Evolutionary conservation across 1,139 yeast genomes (phyloP).

Genomic region (Hansenula sp.): DNA sequence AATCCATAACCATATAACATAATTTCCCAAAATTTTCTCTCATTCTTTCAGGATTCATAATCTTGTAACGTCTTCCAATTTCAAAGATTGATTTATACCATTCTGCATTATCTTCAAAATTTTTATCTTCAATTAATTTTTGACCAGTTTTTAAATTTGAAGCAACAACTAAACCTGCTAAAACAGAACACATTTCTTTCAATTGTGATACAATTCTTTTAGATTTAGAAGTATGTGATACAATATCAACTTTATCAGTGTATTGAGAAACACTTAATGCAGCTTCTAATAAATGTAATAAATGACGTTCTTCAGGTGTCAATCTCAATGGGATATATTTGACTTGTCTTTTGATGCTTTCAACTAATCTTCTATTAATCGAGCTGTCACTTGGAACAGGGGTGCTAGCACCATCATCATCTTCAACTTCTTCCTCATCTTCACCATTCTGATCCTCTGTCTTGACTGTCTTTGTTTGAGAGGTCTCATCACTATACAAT

Average conservation of each 20-base stretch:
- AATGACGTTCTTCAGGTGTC: slow-evolving; percentile 60
- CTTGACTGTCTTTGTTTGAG: slow-evolving; percentile 3
- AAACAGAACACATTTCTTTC: slow-evolving; percentile 67
- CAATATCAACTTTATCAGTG: slow-evolving; percentile 68
- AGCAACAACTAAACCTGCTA: slow-evolving; percentile 71
- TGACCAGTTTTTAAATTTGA: slow-evolving; percentile 66
- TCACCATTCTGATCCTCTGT: not conserved
- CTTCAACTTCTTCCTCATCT: slow-evolving; percentile 13
- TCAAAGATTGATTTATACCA: slow-evolving; percentile 69
- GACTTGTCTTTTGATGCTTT: slow-evolving; percentile 40
- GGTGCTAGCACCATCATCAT: slow-evolving; percentile 13
- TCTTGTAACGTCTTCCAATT: slow-evolving; percentile 70
- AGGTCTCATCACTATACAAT: slow-evolving; percentile 10
- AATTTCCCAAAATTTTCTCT: slow-evolving; percentile 70
- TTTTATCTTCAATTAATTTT: slow-evolving; percentile 53
- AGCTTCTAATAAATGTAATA: slow-evolving; percentile 58
- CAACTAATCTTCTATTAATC: slow-evolving; percentile 12
- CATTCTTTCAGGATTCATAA: slow-evolving; percentile 78
- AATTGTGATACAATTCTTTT: slow-evolving; percentile 64
- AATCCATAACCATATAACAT: slow-evolving; percentile 79
- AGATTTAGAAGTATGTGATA: slow-evolving; percentile 57
- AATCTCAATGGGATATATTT: slow-evolving; percentile 62
- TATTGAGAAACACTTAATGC: slow-evolving; percentile 72
- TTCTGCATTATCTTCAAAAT: slow-evolving; percentile 58
- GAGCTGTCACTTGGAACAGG: not conserved